Evolutionary conservation across 768 basidiomycete species (phyloP), one percentile per base, ranked within the genome.

Genomic region (Trametes gibbosa): DNA sequence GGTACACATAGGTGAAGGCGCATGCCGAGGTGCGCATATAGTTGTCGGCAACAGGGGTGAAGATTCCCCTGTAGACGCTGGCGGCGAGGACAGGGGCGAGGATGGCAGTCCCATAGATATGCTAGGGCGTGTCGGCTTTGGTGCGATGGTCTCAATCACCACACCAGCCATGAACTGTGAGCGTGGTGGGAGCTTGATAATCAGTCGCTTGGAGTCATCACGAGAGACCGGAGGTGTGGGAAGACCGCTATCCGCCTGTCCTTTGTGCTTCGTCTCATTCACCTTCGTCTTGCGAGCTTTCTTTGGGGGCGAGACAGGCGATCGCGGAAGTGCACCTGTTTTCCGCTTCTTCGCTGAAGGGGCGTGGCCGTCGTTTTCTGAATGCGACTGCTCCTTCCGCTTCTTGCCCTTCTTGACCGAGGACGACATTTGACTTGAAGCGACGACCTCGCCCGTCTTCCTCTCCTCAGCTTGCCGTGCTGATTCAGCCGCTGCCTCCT

Each of bases 401-500:
- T 65, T 65, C 64, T 60, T 62, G 34, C 58, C 43, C 50, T 61
- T 61, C 50, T 54, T 54, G 8, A 23, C 42, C 5, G 27, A 17
- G 10, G 50, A 19, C 4, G 24, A 17, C 7, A 43, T 43, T 9
- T 17, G 19, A 8, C 25, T 58, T 6, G 37, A 16, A 17, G 37
- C 21, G 27, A 16, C 41, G 0, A 19, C 50, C 5, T 21, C 53
- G 5, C 34, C 51, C 39, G 34, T 34, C 34, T 32, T 21, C 34
- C 58, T 47, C 40, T 63, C 65, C 34, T 63, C 64, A 13, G 49
- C 56, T 43, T 58, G 40, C 27, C 59, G 61, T 6, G 59, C 63
- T 19, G 43, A 45, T 25, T 61, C 59, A 25, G 48, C 54, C 9
- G 63, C 65, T 32, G 81, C 81, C 63, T 81, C 81, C 56, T 86